Conservation (phyloP, 495 filamentous ascomycete species). For the Aspergillus campestris region DNA sequence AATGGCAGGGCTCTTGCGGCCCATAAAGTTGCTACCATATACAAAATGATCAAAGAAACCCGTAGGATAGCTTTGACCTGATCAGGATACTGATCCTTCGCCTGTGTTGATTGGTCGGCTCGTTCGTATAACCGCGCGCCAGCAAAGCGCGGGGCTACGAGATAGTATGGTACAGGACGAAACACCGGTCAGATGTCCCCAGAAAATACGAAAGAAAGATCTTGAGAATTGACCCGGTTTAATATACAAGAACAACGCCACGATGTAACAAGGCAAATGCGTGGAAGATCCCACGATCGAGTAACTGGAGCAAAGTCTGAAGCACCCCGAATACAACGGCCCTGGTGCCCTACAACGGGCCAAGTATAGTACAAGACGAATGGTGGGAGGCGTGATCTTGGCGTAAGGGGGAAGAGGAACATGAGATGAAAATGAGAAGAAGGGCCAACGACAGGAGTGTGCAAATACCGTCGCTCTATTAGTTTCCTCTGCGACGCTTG, state of each 20-base stretch:
- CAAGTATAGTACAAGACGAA: constrained; percentile 18
- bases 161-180: too few species aligned
- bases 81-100: too few species aligned
- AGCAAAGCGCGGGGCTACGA: too few species aligned
- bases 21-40: too few species aligned
- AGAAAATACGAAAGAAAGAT: too few species aligned
- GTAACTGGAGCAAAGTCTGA: neutral
- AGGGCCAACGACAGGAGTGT: neutral
- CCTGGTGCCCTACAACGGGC: constrained; percentile 14
- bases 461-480: constrained; percentile 16
- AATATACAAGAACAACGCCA: constrained; percentile 17
- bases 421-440: constrained; percentile 6
- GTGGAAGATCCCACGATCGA: neutral
- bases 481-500: constrained; percentile 48
- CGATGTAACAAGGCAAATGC: constrained; percentile 4
- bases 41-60: too few species aligned
- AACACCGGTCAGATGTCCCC: too few species aligned
- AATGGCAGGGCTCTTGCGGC: too few species aligned
- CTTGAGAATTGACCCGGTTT: constrained; percentile 1
- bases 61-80: too few species aligned
- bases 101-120: too few species aligned
- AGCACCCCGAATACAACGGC: neutral
- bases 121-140: too few species aligned
- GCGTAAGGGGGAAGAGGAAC: neutral
- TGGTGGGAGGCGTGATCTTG: neutral